Conservation (phyloP, 1,284 basidiomycete species). For the Ceratobasidium sp. region DNA sequence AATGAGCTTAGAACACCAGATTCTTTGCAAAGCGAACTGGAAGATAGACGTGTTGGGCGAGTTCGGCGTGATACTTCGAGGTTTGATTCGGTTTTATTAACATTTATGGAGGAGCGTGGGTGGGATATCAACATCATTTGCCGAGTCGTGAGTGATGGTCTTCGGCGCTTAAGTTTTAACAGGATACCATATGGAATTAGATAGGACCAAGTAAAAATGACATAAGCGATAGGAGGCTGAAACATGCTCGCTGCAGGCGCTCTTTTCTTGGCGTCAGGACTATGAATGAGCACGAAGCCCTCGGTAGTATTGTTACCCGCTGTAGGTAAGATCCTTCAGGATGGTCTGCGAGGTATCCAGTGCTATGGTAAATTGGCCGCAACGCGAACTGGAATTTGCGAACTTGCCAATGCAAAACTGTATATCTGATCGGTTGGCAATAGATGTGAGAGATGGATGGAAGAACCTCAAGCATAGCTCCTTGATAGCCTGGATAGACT, state of each 20-base stretch:
- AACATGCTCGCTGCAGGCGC: slow-evolving; percentile 61
- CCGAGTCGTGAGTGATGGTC: too few species aligned
- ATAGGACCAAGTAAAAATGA: slow-evolving; percentile 24
- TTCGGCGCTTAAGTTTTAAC: slow-evolving; percentile 29
- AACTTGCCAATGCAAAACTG: too few species aligned
- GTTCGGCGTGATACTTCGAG: slow-evolving; percentile 62
- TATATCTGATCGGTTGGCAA: too few species aligned
- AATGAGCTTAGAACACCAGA: too few species aligned
- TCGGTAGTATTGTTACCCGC: too few species aligned
- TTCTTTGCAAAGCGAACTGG: slow-evolving; percentile 65
- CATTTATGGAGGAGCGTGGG: slow-evolving; percentile 65
- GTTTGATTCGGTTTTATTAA: slow-evolving; percentile 66
- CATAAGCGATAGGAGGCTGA: slow-evolving; percentile 28
- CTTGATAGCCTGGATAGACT: too few species aligned
- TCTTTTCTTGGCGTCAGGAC: slow-evolving; percentile 64
- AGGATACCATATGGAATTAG: slow-evolving; percentile 65
- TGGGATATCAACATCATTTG: not conserved
- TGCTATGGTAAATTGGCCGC: too few species aligned
- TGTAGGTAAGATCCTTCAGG: too few species aligned
- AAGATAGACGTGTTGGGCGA: slow-evolving; percentile 69
- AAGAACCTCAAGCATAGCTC: too few species aligned
- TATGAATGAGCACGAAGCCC: slow-evolving; percentile 73
- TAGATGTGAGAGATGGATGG: too few species aligned
- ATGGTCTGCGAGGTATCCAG: too few species aligned
- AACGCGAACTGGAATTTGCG: too few species aligned